These are phyloP conservation scores for Scalesia atractyloides DNA, from an alignment of 129 eudicot genomes.

Conservation along the genomic window DNA sequence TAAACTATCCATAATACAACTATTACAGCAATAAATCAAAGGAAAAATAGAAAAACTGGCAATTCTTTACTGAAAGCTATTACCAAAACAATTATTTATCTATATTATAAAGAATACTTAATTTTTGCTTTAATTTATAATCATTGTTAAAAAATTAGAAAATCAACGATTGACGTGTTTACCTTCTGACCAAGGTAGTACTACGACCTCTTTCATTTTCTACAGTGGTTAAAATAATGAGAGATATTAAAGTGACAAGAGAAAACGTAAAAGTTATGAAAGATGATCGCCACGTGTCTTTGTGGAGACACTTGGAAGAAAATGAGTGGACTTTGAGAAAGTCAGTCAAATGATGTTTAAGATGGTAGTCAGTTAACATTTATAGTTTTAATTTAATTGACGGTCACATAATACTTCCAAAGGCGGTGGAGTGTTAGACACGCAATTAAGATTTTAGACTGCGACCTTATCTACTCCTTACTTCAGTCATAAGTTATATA, in stretches of 20 bases:
- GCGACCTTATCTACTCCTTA: conserved; percentile 20
- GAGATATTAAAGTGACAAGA: conserved; percentile 22
- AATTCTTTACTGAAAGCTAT: no score
- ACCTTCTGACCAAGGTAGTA: neutral
- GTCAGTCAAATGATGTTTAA: neutral
- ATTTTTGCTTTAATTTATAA: no score
- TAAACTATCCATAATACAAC: no score
- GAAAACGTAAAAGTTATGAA: neutral
- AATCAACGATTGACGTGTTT: conserved; percentile 1
- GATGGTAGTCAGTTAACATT: neutral
- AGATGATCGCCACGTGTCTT: conserved; percentile 34
- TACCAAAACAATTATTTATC: no score
- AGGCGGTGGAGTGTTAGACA: conserved; percentile 59
- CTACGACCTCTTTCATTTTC: neutral
- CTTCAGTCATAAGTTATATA: neutral
- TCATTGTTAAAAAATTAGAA: neutral
- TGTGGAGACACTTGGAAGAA: neutral
- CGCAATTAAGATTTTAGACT: conserved; percentile 26
- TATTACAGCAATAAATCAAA: no score
- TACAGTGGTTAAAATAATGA: conserved; percentile 40
- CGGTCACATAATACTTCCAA: conserved; percentile 34
- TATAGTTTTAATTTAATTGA: no score
- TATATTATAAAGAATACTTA: no score
- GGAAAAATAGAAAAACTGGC: no score
- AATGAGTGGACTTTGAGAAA: conserved; percentile 20